These are phyloP conservation scores for Citrus reticulata DNA, from an alignment of 345 rosid genomes.

Conservation along the genomic window DNA sequence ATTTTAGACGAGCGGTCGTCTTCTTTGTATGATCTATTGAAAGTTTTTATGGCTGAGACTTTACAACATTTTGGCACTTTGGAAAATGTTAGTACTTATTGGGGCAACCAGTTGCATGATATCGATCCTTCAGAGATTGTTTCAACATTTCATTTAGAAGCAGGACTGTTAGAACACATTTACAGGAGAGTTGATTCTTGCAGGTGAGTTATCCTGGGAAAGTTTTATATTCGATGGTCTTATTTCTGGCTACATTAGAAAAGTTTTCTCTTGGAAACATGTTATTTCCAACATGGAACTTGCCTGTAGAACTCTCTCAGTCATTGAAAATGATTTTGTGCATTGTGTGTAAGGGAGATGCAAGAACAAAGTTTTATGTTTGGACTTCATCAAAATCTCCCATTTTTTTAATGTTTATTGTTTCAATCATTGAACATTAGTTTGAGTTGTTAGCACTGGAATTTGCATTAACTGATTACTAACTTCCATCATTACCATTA, in stretches of 20 bases:
- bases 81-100: slow-evolving; percentile 55
- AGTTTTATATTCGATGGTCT: background rate
- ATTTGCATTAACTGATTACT: no score
- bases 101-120: slow-evolving; percentile 44
- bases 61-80: slow-evolving; percentile 55
- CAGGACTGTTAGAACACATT: slow-evolving; percentile 60
- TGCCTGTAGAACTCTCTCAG: background rate
- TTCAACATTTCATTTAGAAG: slow-evolving; percentile 65
- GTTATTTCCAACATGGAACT: background rate
- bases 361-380: background rate
- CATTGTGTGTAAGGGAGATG: background rate
- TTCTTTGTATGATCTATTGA: slow-evolving; percentile 71
- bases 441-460: background rate
- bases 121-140: slow-evolving; percentile 53
- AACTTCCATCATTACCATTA: no score
- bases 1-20: slow-evolving; percentile 79
- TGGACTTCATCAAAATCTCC: background rate
- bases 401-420: background rate
- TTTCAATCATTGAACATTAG: background rate
- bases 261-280: background rate
- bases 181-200: slow-evolving; percentile 71
- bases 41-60: slow-evolving; percentile 62
- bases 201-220: slow-evolving; percentile 42
- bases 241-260: background rate
- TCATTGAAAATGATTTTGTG: background rate